phyloP scores from a whole-genome alignment of 371 early-diverging fungal species.

The Catenaria anguillulae region DNA sequence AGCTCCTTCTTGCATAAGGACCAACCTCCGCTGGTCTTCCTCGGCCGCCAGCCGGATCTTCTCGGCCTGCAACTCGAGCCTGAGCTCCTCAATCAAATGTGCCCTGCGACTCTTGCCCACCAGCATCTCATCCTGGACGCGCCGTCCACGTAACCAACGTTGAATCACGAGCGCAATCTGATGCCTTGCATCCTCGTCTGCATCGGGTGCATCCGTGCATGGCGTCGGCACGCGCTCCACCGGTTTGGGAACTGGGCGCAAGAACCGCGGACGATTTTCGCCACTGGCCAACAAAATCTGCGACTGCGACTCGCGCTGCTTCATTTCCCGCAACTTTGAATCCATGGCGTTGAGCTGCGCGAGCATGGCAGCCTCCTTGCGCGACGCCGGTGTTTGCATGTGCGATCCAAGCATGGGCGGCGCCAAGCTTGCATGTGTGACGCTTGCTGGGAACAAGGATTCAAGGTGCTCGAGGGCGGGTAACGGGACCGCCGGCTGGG shows the following conservation, averaged over 20 bases:
- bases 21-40: background rate
- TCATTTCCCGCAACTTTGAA: slow-evolving; percentile 23
- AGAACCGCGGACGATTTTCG: slow-evolving; percentile 25
- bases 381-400: slow-evolving; percentile 13
- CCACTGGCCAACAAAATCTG: slow-evolving; percentile 19
- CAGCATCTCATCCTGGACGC: slow-evolving; percentile 29
- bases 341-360: slow-evolving; percentile 30
- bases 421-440: slow-evolving; percentile 15
- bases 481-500: background rate
- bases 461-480: slow-evolving; percentile 10
- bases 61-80: slow-evolving; percentile 24
- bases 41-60: slow-evolving; percentile 12
- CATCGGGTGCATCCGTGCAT: slow-evolving; percentile 11
- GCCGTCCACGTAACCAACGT: slow-evolving; percentile 30
- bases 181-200: slow-evolving; percentile 7
- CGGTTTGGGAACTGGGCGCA: slow-evolving; percentile 26
- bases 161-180: slow-evolving; percentile 24
- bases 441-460: slow-evolving; percentile 13
- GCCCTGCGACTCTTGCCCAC: slow-evolving; percentile 22
- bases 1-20: background rate
- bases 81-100: slow-evolving; percentile 11
- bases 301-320: slow-evolving; percentile 9
- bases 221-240: slow-evolving; percentile 32
- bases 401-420: slow-evolving; percentile 12
- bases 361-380: slow-evolving; percentile 26